A percentile compares a stretch with the other conserved stretches of the same genome.
Evolutionary conservation across 768 basidiomycete genomes (phyloP).

Genomic region (Hortiboletus campestris): DNA sequence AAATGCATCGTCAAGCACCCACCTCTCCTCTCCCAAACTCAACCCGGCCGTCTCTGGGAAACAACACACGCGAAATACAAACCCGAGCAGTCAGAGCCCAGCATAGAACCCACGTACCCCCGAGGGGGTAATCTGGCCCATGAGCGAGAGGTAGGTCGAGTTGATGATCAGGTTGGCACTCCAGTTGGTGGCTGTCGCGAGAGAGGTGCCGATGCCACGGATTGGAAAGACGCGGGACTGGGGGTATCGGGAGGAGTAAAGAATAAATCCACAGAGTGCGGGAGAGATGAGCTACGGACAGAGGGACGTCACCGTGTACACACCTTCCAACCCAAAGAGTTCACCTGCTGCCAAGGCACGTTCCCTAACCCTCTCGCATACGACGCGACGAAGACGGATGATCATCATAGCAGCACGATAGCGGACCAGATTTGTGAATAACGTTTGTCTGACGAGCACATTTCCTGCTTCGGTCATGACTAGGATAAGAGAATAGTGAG

Average conservation of each 20-base stretch:
- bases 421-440: slow-evolving; percentile 65
- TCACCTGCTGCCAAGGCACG: slow-evolving; percentile 87
- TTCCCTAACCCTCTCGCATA: slow-evolving; percentile 80
- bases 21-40: slow-evolving; percentile 63
- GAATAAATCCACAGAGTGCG: no score
- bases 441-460: slow-evolving; percentile 50
- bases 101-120: slow-evolving; percentile 80
- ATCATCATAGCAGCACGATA: slow-evolving; percentile 78
- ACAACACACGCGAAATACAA: slow-evolving; percentile 63
- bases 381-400: slow-evolving; percentile 73
- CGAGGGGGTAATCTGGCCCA: slow-evolving; percentile 68
- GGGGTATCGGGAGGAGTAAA: not conserved
- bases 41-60: slow-evolving; percentile 82
- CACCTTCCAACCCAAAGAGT: slow-evolving; percentile 73
- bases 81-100: slow-evolving; percentile 66
- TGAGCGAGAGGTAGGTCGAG: slow-evolving; percentile 77
- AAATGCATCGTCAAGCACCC: slow-evolving; percentile 62
- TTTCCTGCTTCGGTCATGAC: slow-evolving; percentile 65
- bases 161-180: slow-evolving; percentile 71
- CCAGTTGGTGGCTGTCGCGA: slow-evolving; percentile 80
- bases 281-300: not conserved
- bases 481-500: slow-evolving; percentile 18
- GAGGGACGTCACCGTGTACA: not conserved
- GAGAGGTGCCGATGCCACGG: slow-evolving; percentile 73
- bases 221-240: slow-evolving; percentile 35